Conservation (phyloP, 257 asterid genomes). For the Solanum tarapatanum region DNA sequence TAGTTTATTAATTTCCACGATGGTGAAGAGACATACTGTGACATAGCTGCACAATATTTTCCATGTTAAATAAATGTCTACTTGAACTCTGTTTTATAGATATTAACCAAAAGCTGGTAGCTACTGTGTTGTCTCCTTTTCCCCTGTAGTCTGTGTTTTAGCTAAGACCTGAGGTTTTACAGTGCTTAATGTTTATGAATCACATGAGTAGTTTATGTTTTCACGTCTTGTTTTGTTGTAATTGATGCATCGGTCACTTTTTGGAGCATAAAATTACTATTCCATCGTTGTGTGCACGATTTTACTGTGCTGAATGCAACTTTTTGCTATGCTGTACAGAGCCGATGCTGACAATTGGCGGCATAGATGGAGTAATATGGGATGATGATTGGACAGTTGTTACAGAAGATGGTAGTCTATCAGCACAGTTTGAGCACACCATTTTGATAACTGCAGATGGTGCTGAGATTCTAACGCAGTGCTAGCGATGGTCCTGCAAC, state of each 20-base stretch:
- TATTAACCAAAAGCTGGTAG: not conserved
- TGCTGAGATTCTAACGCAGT: slow-evolving; percentile 72
- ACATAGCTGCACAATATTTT: not conserved
- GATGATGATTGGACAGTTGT: slow-evolving; percentile 89
- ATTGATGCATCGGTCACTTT: not conserved
- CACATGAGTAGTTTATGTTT: not conserved
- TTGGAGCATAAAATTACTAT: not conserved
- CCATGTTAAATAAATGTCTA: not conserved
- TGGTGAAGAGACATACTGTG: not conserved
- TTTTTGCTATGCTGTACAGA: slow-evolving; percentile 29
- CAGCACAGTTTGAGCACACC: slow-evolving; percentile 98
- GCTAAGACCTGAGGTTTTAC: not conserved
- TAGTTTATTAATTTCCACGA: not conserved
- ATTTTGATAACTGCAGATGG: slow-evolving; percentile 69
- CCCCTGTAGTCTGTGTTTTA: not conserved
- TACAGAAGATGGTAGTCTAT: slow-evolving; percentile 86
- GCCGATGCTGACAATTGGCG: slow-evolving; percentile 89
- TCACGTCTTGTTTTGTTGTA: not conserved
- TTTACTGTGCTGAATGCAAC: not conserved
- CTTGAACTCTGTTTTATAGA: not conserved
- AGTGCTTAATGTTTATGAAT: not conserved
- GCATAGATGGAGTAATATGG: slow-evolving; percentile 78
- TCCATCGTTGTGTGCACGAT: not conserved
- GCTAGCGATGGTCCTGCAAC: slow-evolving; percentile 12
- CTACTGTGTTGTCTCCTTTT: not conserved